phyloP scores from a whole-genome alignment of 2,329 filamentous ascomycete genomes.

The Xylariaceae sp. region DNA sequence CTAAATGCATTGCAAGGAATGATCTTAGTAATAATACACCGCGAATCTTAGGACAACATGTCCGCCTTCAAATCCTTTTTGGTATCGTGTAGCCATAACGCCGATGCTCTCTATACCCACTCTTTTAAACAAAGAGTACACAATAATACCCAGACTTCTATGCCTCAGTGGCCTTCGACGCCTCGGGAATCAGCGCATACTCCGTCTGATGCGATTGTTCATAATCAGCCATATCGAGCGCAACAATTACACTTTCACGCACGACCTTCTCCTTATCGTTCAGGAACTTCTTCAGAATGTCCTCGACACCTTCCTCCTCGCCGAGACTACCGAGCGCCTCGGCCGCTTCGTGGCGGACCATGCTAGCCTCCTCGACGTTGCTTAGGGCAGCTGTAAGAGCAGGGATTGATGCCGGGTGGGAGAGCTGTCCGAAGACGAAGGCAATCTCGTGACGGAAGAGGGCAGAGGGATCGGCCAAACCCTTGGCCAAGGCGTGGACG shows the following conservation, averaged over 20 bases:
- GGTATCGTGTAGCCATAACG: constrained; percentile 22
- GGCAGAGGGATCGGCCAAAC: constrained; percentile 78
- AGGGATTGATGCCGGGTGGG: constrained; percentile 93
- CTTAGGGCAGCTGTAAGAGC: constrained; percentile 74
- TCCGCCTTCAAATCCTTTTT: constrained; percentile 20
- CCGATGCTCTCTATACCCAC: constrained; percentile 16
- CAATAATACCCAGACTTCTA: constrained; percentile 13
- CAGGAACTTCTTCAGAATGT: constrained; percentile 74
- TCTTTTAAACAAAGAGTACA: constrained; percentile 1
- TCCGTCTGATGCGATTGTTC: constrained; percentile 84
- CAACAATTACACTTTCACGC: constrained; percentile 88
- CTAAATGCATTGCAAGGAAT: constrained; percentile 30
- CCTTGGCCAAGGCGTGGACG: constrained; percentile 76
- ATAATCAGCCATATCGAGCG: constrained; percentile 95
- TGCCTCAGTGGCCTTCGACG: constrained; percentile 35
- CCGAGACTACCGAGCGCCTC: constrained; percentile 93
- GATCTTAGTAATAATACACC: neutral
- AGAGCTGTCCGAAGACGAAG: constrained; percentile 95
- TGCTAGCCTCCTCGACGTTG: constrained; percentile 76
- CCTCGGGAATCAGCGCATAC: constrained; percentile 82
- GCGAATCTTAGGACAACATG: neutral
- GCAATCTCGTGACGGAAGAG: constrained; percentile 97
- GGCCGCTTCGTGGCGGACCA: constrained; percentile 96
- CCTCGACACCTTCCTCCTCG: constrained; percentile 88
- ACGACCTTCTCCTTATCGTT: constrained; percentile 91